These are phyloP conservation scores for Ormosia emarginata DNA, from an alignment of 306 rosid species.

Conservation along the genomic window DNA sequence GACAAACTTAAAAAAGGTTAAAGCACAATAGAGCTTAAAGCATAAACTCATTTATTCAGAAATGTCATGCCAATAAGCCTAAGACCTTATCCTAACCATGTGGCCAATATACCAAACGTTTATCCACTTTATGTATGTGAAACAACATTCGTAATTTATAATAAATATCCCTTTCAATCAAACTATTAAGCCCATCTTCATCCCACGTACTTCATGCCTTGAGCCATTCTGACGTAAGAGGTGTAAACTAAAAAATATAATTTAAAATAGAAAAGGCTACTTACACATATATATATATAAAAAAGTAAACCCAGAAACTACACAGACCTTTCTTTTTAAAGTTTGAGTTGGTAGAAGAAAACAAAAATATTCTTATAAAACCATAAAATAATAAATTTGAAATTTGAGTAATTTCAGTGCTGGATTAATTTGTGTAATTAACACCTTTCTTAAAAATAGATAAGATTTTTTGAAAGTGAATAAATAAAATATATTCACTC, in stretches of 20 bases:
- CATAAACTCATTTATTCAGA: not conserved
- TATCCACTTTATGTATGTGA: slow-evolving; percentile 11
- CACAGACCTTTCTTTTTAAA: no score
- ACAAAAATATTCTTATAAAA: no score
- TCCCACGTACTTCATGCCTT: not conserved
- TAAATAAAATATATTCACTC: no score
- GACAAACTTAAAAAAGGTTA: not conserved
- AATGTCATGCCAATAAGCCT: not conserved
- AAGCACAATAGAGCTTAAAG: not conserved
- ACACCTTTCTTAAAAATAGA: no score
- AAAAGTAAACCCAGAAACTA: no score
- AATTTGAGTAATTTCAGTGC: no score
- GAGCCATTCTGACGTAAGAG: not conserved
- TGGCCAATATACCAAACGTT: not conserved
- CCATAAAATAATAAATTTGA: no score
- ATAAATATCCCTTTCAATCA: slow-evolving; percentile 18
- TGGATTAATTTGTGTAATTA: no score
- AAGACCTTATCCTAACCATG: slow-evolving; percentile 15
- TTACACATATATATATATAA: no score
- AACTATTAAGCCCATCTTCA: not conserved
- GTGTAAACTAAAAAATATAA: not conserved
- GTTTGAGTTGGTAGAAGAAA: no score
- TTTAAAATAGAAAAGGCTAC: not conserved
- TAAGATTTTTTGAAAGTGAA: no score
- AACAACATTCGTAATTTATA: not conserved